Conservation (phyloP, 176 grass and related monocot genomes). For the Puccinellia tenuiflora region DNA sequence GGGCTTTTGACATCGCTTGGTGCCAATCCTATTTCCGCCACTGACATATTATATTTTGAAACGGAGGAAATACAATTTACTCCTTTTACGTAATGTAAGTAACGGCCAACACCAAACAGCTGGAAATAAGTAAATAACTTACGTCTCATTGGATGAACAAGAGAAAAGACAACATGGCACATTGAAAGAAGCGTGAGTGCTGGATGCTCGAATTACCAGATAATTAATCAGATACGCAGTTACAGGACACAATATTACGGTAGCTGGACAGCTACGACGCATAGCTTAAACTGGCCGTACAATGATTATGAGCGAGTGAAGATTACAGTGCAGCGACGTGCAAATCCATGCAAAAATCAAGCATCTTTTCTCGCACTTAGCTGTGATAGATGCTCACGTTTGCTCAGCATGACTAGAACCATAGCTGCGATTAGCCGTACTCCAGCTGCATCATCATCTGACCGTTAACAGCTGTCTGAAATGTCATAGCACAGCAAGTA, state of each 20-base stretch:
- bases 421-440: constrained; percentile 14
- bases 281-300: background rate
- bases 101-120: background rate
- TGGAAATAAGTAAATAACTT: background rate
- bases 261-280: constrained; percentile 6
- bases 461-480: constrained; percentile 7
- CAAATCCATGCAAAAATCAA: background rate
- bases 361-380: background rate
- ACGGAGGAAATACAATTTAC: too few relatives aligned
- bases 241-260: background rate
- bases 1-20: too few relatives aligned
- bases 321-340: background rate
- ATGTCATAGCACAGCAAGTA: background rate
- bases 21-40: too few relatives aligned
- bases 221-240: background rate
- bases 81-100: background rate
- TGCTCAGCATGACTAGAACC: background rate
- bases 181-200: background rate
- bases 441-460: background rate
- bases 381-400: constrained; percentile 8
- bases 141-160: background rate
- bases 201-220: background rate
- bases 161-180: background rate
- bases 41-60: too few relatives aligned
- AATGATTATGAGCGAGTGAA: constrained; percentile 16